phyloP scores from a whole-genome alignment of 1,139 yeast genomes.

The Tardiomyces depauwii region DNA sequence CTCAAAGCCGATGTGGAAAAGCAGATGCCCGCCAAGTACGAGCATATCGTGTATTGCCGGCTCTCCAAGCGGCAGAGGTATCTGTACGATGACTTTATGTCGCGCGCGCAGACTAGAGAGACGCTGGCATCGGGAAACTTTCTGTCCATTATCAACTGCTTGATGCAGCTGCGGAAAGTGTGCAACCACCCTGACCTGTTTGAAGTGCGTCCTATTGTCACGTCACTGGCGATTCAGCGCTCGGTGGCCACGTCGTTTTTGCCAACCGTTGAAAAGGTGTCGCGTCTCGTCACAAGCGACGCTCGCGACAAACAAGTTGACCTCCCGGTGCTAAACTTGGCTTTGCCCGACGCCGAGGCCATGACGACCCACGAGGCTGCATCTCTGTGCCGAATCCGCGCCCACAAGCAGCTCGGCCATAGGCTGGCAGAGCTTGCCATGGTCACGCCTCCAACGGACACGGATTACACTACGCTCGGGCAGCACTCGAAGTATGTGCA shows the following conservation, averaged over 20 bases:
- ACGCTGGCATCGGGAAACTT: conserved; percentile 93
- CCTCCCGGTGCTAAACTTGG: not conserved
- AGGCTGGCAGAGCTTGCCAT: conserved; percentile 13
- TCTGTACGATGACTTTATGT: conserved; percentile 93
- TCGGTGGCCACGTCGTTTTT: conserved; percentile 48
- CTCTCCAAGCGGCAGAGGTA: conserved; percentile 86
- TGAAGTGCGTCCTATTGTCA: conserved; percentile 89
- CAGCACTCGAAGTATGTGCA: conserved; percentile 50
- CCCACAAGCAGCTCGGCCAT: conserved; percentile 34
- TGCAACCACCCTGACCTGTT: conserved; percentile 96
- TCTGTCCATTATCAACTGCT: conserved; percentile 86
- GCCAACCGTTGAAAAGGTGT: conserved; percentile 34
- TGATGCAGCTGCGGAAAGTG: conserved; percentile 96
- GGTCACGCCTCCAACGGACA: conserved; percentile 22
- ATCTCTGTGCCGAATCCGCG: conserved; percentile 36
- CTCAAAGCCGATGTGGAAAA: conserved; percentile 94
- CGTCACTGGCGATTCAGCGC: conserved; percentile 67
- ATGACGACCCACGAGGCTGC: conserved; percentile 39
- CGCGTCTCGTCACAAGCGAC: not conserved
- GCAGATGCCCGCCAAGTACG: conserved; percentile 98
- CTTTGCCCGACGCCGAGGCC: not conserved
- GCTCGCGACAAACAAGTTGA: not conserved
- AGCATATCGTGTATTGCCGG: conserved; percentile 87
- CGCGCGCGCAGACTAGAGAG: conserved; percentile 89
- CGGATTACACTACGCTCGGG: conserved; percentile 41